A percentile compares a stretch with the other conserved stretches of the same genome.
These are phyloP conservation scores for Hygrophila difformis DNA, from an alignment of 257 asterid genomes.

Conservation along the genomic window DNA sequence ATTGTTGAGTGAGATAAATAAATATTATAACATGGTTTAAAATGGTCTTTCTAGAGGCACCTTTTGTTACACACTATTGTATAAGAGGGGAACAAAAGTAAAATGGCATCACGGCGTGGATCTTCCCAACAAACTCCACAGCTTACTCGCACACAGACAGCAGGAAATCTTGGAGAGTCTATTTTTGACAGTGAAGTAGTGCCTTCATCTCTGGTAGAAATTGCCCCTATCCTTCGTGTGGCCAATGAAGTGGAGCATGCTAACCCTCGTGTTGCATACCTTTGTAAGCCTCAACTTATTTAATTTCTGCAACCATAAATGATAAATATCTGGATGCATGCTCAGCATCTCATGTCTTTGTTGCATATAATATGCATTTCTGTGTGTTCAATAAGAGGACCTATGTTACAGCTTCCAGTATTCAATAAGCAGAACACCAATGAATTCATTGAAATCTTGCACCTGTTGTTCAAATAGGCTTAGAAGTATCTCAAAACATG, in stretches of 20 bases:
- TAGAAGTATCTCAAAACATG: not conserved
- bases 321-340: not conserved
- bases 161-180: conserved; percentile 90
- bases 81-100: conserved; percentile 19
- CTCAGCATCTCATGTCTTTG: too few species aligned
- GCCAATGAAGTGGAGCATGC: conserved; percentile 98
- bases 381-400: too few species aligned
- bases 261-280: conserved; percentile 98
- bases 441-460: not conserved
- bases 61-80: conserved; percentile 14
- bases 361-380: too few species aligned
- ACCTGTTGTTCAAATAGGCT: not conserved
- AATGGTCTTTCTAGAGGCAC: conserved; percentile 3
- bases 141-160: conserved; percentile 86
- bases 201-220: conserved; percentile 95
- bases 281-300: conserved; percentile 67
- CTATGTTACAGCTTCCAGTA: too few species aligned
- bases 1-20: too few species aligned
- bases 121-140: conserved; percentile 53
- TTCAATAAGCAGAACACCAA: too few species aligned
- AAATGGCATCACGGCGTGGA: conserved; percentile 71
- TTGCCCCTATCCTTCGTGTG: conserved; percentile 99
- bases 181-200: conserved; percentile 94
- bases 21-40: too few species aligned
- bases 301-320: too few species aligned